Evolutionary conservation across 1,284 basidiomycete species (phyloP).

Genomic region (Takashimella koratensis): DNA sequence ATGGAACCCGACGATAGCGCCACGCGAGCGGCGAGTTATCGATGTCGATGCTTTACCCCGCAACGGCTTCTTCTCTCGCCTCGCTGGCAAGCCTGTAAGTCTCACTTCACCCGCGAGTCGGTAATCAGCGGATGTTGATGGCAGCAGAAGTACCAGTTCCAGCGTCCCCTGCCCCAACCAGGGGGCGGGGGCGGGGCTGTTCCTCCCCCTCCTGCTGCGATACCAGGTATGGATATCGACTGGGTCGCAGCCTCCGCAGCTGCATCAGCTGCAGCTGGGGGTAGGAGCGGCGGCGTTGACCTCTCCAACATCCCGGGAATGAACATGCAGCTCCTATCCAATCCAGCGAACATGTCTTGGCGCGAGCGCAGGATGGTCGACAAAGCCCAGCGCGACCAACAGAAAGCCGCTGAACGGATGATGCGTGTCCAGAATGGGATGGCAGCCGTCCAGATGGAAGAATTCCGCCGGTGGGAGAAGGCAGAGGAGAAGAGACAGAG

Average conservation of each 20-base stretch:
- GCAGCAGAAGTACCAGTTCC: too few species aligned
- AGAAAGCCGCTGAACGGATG: neutral
- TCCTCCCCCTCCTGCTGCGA: too few species aligned
- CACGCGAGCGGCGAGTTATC: neutral
- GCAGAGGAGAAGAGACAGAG: neutral
- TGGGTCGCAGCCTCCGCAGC: neutral
- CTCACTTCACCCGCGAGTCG: too few species aligned
- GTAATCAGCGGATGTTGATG: too few species aligned
- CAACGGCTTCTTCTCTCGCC: neutral
- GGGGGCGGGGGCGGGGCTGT: too few species aligned
- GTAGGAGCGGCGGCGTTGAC: too few species aligned
- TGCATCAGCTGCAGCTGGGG: neutral
- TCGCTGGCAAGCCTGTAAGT: constrained; percentile 64
- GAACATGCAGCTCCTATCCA: neutral
- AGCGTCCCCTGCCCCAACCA: too few species aligned
- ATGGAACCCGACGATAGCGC: neutral
- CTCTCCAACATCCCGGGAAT: too few species aligned
- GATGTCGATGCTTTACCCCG: neutral
- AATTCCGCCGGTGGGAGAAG: neutral
- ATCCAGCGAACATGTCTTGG: neutral
- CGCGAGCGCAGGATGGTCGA: neutral
- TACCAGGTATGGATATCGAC: too few species aligned
- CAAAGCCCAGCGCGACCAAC: neutral
- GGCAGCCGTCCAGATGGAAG: neutral
- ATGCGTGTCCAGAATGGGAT: neutral